Evolutionary conservation across 129 eudicot genomes (phyloP).

Genomic region (Logfia minima): DNA sequence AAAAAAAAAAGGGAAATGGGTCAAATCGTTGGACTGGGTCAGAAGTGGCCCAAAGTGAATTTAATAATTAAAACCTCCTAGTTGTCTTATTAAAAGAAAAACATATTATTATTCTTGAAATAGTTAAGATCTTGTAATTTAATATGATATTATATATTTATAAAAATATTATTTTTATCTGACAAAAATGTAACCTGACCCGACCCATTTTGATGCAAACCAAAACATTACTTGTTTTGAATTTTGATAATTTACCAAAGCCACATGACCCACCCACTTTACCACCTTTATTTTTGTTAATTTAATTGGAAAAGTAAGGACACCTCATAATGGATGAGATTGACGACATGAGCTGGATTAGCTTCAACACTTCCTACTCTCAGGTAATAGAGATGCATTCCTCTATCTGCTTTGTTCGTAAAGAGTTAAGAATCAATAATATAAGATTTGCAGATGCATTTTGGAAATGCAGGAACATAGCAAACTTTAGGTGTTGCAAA

Average conservation of each 20-base stretch:
- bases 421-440: conserved; percentile 46
- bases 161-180: not conserved
- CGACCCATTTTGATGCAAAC: not conserved
- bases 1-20: not conserved
- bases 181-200: not conserved
- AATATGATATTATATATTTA: not conserved
- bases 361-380: conserved; percentile 60
- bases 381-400: conserved; percentile 82
- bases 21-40: not conserved
- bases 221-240: not conserved
- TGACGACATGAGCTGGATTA: conserved; percentile 84
- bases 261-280: not conserved
- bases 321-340: conserved; percentile 96
- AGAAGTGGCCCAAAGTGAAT: not conserved
- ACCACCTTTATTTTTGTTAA: not conserved
- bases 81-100: not conserved
- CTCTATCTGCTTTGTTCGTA: conserved; percentile 76
- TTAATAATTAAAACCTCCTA: not conserved
- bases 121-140: not conserved
- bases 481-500: conserved; percentile 18
- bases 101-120: too few relatives aligned
- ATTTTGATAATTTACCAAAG: not conserved
- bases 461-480: conserved; percentile 2
- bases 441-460: conserved; percentile 6
- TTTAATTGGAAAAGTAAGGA: conserved; percentile 10